phyloP scores from a whole-genome alignment of 495 filamentous ascomycete genomes.

The Podospora pseudoanserina region DNA sequence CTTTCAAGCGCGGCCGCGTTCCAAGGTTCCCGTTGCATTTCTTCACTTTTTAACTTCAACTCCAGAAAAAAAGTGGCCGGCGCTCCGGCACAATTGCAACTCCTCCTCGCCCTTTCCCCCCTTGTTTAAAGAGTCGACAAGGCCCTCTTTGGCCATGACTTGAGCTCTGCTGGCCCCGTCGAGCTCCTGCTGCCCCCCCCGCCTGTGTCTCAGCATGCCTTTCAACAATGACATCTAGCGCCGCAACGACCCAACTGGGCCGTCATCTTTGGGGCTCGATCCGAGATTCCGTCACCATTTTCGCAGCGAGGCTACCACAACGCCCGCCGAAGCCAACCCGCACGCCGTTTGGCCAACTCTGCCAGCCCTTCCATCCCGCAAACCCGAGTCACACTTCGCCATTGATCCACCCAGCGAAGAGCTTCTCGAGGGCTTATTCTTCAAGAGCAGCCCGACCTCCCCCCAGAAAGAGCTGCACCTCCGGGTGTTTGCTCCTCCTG shows the following conservation, averaged over 20 bases:
- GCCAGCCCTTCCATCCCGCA: conserved; percentile 26
- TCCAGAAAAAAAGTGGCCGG: not conserved
- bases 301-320: conserved; percentile 34
- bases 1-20: conserved; percentile 22
- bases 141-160: conserved; percentile 22
- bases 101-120: not conserved
- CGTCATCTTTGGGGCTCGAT: conserved; percentile 45
- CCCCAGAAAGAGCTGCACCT: conserved; percentile 42
- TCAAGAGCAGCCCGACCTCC: conserved; percentile 27
- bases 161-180: conserved; percentile 16
- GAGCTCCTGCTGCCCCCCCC: conserved; percentile 7
- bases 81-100: not conserved
- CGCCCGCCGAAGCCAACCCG: conserved; percentile 25
- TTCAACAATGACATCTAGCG: conserved; percentile 47
- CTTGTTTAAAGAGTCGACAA: conserved; percentile 2
- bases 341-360: conserved; percentile 17
- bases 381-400: not conserved
- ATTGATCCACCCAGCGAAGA: not conserved
- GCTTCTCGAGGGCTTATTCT: conserved; percentile 18
- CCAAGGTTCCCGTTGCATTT: conserved; percentile 20
- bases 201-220: conserved; percentile 32
- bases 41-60: conserved; percentile 5
- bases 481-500: conserved; percentile 41
- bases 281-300: conserved; percentile 36
- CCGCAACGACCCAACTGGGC: conserved; percentile 43